Conservation (phyloP, 2,329 filamentous ascomycete species). For the Aureobasidium musti region DNA sequence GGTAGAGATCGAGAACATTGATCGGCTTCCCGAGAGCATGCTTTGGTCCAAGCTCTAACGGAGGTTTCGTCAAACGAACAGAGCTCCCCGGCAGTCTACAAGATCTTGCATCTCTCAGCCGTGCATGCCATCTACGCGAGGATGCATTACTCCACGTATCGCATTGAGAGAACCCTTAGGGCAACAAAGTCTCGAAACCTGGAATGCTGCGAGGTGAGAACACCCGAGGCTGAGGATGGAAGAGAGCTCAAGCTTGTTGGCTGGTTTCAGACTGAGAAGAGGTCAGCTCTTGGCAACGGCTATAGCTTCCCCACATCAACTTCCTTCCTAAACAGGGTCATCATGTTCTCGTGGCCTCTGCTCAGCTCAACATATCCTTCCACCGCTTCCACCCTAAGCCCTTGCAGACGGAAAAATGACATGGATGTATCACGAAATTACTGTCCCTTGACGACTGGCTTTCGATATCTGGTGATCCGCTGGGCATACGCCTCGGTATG, state of each 20-base stretch:
- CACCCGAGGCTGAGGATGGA: background rate
- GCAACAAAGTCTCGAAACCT: background rate
- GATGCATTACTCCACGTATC: background rate
- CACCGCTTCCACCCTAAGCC: background rate
- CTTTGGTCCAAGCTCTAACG: conserved; percentile 17
- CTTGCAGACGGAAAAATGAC: background rate
- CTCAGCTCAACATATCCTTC: background rate
- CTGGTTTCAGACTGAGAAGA: background rate
- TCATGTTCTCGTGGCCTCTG: conserved; percentile 3
- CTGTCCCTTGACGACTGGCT: background rate
- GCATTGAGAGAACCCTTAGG: background rate
- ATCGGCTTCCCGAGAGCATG: conserved; percentile 3
- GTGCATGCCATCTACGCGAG: background rate
- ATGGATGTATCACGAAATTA: conserved; percentile 1
- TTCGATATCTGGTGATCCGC: background rate
- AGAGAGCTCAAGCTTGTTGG: background rate
- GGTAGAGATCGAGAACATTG: conserved; percentile 8
- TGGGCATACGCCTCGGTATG: background rate
- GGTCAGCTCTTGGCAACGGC: conserved; percentile 15
- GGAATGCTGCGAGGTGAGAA: background rate
- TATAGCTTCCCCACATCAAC: background rate
- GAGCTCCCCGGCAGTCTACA: conserved; percentile 3
- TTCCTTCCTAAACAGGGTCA: background rate
- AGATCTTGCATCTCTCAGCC: background rate
- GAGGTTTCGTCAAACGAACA: conserved; percentile 25